Percentiles rank a stretch among this genome's conserved stretches.
These are phyloP conservation scores for Herpotrichia juniperi DNA, from an alignment of 2,329 filamentous ascomycete genomes.

Conservation along the genomic window DNA sequence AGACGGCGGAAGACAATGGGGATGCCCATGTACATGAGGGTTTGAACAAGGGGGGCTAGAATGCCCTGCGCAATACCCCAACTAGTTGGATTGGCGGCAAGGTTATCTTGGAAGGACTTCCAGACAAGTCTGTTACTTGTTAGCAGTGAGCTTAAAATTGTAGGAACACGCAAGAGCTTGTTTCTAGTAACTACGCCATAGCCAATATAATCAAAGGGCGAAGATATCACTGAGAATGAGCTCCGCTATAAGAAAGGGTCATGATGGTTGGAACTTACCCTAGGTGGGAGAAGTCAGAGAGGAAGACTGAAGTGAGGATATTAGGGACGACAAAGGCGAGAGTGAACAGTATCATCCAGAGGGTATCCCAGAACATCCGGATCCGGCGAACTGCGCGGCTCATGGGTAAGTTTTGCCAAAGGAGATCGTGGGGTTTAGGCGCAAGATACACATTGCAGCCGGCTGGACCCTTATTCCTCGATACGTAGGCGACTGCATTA, in stretches of 20 bases:
- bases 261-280: no score
- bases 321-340: conserved; percentile 88
- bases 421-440: conserved; percentile 86
- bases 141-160: no score
- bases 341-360: conserved; percentile 84
- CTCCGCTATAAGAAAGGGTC: no score
- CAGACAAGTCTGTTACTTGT: conserved; percentile 84
- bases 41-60: conserved; percentile 82
- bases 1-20: conserved; percentile 90
- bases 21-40: conserved; percentile 81
- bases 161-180: no score
- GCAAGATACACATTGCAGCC: conserved; percentile 79
- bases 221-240: no score
- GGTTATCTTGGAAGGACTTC: conserved; percentile 72
- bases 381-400: conserved; percentile 70
- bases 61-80: conserved; percentile 96
- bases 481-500: conserved; percentile 71
- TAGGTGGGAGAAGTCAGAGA: conserved; percentile 83
- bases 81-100: conserved; percentile 66
- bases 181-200: no score
- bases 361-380: conserved; percentile 76
- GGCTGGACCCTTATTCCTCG: conserved; percentile 78
- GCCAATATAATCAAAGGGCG: no score
- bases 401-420: conserved; percentile 91
- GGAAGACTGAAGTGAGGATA: conserved; percentile 89